These are phyloP conservation scores for Chlamydomonas sp. DNA, from an alignment of 139 green algal species.

Conservation along the genomic window DNA sequence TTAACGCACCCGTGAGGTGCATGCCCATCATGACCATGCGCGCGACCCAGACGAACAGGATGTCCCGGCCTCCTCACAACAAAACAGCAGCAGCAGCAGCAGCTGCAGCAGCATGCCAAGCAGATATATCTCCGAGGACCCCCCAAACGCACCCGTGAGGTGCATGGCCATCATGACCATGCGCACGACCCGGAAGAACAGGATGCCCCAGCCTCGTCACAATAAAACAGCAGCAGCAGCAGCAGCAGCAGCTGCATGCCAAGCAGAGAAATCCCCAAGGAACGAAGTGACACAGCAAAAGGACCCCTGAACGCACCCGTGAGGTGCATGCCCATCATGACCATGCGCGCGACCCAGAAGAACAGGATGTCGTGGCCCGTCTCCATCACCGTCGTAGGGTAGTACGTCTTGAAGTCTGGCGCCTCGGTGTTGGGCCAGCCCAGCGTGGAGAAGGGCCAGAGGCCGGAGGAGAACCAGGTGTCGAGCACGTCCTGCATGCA, in stretches of 20 bases:
- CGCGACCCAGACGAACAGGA: too few relatives aligned
- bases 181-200: conserved; percentile 99
- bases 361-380: conserved; percentile 99
- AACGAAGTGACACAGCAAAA: too few relatives aligned
- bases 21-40: too few relatives aligned
- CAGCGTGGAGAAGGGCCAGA: conserved; percentile 91
- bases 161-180: conserved; percentile 99
- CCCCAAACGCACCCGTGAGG: conserved; percentile 70
- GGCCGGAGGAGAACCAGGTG: conserved; percentile 92
- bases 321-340: conserved; percentile 97
- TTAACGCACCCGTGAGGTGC: too few relatives aligned
- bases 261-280: too few relatives aligned
- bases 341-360: conserved; percentile 99
- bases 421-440: conserved; percentile 77
- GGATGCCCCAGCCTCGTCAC: conserved; percentile 97
- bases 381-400: conserved; percentile 89
- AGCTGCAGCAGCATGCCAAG: too few relatives aligned
- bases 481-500: conserved; percentile 95
- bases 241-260: too few relatives aligned
- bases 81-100: too few relatives aligned
- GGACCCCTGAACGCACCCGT: too few relatives aligned
- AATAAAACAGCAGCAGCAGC: too few relatives aligned
- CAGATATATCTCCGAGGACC: too few relatives aligned
- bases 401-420: conserved; percentile 73
- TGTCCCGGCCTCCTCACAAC: too few relatives aligned